Evolutionary conservation across 495 filamentous ascomycete species (phyloP).

Genomic region (Poronia punctata): DNA sequence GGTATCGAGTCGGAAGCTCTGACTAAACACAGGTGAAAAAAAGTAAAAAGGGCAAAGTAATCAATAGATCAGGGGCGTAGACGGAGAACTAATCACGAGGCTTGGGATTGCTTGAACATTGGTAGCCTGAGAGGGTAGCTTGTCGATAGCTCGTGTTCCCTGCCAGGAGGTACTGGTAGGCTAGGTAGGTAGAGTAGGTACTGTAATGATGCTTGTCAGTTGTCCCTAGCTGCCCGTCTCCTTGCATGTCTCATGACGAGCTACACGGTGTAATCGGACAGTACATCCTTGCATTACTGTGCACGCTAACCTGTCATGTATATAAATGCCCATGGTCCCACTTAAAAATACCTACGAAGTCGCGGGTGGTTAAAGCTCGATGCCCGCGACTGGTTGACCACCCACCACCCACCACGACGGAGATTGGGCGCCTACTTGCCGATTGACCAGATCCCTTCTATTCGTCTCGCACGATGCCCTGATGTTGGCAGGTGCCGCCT

Average conservation of each 20-base stretch:
- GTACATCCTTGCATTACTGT: too few species aligned
- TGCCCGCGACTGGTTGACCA: conserved; percentile 4
- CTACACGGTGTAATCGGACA: too few species aligned
- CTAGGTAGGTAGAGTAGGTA: background rate
- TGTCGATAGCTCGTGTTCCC: too few species aligned
- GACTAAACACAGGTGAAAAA: background rate
- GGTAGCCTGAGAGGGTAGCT: background rate
- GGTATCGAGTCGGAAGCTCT: too few species aligned
- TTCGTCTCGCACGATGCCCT: conserved; percentile 9
- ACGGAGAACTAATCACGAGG: too few species aligned
- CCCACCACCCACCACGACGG: background rate
- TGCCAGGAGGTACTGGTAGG: background rate
- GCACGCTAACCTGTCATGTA: too few species aligned
- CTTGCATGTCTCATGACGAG: too few species aligned
- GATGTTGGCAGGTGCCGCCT: conserved; percentile 4
- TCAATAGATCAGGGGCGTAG: background rate
- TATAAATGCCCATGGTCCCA: background rate
- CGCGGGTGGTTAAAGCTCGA: conserved; percentile 4
- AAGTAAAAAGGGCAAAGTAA: too few species aligned
- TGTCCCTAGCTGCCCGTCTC: too few species aligned
- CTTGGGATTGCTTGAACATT: background rate
- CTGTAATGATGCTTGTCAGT: conserved; percentile 1
- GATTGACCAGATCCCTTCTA: background rate
- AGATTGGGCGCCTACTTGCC: background rate
- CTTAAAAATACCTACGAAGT: conserved; percentile 6